Evolutionary conservation across 164 flowering plant species (phyloP), one percentile per base, ranked within the genome.

Genomic region (Piper longum): DNA sequence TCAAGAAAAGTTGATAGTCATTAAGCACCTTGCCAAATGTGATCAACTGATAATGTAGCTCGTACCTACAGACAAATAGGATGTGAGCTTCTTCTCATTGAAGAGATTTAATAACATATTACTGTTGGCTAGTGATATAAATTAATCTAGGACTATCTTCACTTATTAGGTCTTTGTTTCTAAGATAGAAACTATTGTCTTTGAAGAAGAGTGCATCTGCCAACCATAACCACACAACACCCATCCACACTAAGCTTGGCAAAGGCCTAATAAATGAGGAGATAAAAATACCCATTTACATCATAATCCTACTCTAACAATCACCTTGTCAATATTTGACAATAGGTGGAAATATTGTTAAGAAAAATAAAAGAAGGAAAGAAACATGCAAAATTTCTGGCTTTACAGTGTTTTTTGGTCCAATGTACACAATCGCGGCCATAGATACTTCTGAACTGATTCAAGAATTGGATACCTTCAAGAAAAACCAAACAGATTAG

Each of bases 11-110:
- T 2, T 48, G 14, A 48, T 14, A 48, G 11, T 3, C 52, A 48
- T n/a, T 55, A 36, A 57, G 59, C 76, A 86, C 96, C 96, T 92
- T 92, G 71, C 96, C 98, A 66, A 89, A 92, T 41, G 98, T 92
- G 61, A 92, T 92, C 84, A 92, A 63, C 36, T 89, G 96, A 70
- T 87, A 92, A 69, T 92, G 98, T 17, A 92, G 78, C 69, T 87
- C 91, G 69, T 89, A 92, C 81, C 98, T 92, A 48, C 52, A 48
- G 12, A 48, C 52, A 9, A 9, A 48, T 48, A 48, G 14, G 12
- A 48, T 8, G 52, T 48, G 52, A 48, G 52, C 9, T 48, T 48
- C 9, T 48, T 14, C 52, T 48, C 11, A 48, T 48, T 2, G 8
- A 3, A 48, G 52, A 5, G 14, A 9, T 44, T 48, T 5, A 1